Conservation (phyloP, 2,329 filamentous ascomycete species). For the Ascochyta rabiei region DNA sequence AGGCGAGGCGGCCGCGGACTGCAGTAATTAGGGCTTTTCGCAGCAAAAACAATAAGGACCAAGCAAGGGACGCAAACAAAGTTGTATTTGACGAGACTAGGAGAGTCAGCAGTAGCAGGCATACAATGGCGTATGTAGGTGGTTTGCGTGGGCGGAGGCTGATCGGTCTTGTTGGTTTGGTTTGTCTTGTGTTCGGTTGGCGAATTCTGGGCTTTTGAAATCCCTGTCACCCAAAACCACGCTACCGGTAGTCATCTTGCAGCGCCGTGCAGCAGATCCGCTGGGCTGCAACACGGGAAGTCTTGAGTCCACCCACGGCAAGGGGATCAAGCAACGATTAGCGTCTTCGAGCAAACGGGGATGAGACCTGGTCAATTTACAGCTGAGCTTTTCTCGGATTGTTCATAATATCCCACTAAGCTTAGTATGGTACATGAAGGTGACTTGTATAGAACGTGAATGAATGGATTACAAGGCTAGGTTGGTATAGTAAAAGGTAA, state of each 20-base stretch:
- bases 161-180: not conserved
- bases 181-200: conserved; percentile 7
- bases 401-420: not conserved
- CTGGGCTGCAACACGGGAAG: not conserved
- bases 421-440: not conserved
- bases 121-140: conserved; percentile 2
- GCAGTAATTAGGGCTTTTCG: not conserved
- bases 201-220: conserved; percentile 7
- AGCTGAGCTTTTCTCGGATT: not conserved
- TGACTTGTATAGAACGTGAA: not conserved
- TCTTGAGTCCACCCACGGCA: conserved; percentile 7
- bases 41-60: not conserved
- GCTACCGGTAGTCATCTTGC: conserved; percentile 5
- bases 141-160: not conserved
- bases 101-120: not conserved
- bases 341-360: not conserved
- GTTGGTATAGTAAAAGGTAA: not conserved
- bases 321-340: not conserved
- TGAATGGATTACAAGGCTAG: not conserved
- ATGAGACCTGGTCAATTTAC: not conserved
- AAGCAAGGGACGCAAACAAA: not conserved
- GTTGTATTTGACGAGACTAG: conserved; percentile 1
- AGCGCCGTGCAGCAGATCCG: conserved; percentile 3
- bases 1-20: not conserved
- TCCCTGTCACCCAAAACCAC: not conserved